Percentiles rank a stretch among this genome's conserved stretches.
Evolutionary conservation across 2,329 filamentous ascomycete species (phyloP).

Genomic region (Colletotrichum orbiculare): DNA sequence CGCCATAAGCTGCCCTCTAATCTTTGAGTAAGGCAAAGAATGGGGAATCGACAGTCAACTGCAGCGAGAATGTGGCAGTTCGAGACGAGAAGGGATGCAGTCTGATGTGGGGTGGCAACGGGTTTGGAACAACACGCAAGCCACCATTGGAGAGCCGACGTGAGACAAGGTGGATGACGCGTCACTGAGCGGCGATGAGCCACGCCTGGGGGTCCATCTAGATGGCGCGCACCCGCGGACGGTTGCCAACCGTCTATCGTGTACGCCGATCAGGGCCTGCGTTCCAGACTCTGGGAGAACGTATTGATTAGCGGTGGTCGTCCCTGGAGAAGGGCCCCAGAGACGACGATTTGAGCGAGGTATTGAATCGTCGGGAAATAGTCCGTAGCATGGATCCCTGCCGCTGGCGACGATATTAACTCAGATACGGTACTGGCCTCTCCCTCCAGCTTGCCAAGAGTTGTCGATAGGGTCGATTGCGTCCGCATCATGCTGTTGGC

Average conservation of each 20-base stretch:
- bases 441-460: neutral
- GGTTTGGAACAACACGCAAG: constrained; percentile 37
- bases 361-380: constrained; percentile 8
- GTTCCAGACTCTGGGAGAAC: constrained; percentile 27
- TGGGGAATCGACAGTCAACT: constrained; percentile 5
- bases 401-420: constrained; percentile 12
- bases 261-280: constrained; percentile 26
- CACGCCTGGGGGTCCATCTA: constrained; percentile 31
- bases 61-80: constrained; percentile 26
- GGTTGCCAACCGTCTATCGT: neutral
- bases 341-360: neutral
- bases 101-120: constrained; percentile 35
- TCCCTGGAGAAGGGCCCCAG: constrained; percentile 6
- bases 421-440: neutral
- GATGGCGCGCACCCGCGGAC: too few relatives aligned
- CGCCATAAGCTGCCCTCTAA: constrained; percentile 14
- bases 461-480: constrained; percentile 7
- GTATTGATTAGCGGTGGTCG: too few relatives aligned
- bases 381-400: constrained; percentile 9
- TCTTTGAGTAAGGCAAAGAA: constrained; percentile 25
- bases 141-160: constrained; percentile 33
- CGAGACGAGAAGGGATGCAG: constrained; percentile 32
- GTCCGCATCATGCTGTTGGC: neutral
- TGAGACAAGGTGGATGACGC: constrained; percentile 37
- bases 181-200: constrained; percentile 30